These are phyloP conservation scores for Paramyrothecium sp. DNA, from an alignment of 2,329 filamentous ascomycete genomes.

Conservation along the genomic window DNA sequence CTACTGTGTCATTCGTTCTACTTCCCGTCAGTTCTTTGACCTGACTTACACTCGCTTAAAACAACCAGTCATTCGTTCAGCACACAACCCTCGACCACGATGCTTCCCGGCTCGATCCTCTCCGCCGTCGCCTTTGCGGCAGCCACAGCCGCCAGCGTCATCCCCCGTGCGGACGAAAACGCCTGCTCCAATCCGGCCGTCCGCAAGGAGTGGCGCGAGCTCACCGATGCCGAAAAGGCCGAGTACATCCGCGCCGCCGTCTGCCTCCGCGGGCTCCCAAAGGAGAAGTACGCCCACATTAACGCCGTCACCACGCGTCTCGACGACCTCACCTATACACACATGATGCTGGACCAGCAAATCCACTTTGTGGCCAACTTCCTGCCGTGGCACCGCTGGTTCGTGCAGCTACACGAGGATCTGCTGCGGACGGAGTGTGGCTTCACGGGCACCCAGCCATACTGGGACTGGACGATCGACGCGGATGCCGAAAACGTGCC, in stretches of 20 bases:
- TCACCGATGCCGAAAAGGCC: slow-evolving; percentile 9
- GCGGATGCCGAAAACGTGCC: background rate
- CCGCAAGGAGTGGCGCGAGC: slow-evolving; percentile 16
- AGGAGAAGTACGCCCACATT: slow-evolving; percentile 9
- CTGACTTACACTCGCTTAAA: too few relatives aligned
- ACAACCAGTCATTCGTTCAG: too few relatives aligned
- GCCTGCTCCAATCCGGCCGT: slow-evolving; percentile 10
- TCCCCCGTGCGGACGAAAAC: background rate
- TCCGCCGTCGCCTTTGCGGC: too few relatives aligned
- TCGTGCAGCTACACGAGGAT: slow-evolving; percentile 26
- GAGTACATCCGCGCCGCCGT: slow-evolving; percentile 14
- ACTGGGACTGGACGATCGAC: slow-evolving; percentile 29
- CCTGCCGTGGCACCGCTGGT: slow-evolving; percentile 33
- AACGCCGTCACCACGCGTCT: slow-evolving; percentile 12
- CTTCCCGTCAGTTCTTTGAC: too few relatives aligned
- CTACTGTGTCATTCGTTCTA: too few relatives aligned
- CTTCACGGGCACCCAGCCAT: slow-evolving; percentile 28
- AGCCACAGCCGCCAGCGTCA: background rate
- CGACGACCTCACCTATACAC: slow-evolving; percentile 14
- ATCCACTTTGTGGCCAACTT: slow-evolving; percentile 15
- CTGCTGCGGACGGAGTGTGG: slow-evolving; percentile 26
- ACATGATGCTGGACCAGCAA: slow-evolving; percentile 8
- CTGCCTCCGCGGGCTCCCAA: slow-evolving; percentile 10
- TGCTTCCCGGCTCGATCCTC: too few relatives aligned
- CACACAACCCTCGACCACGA: too few relatives aligned